phyloP scores from a whole-genome alignment of 2,329 filamentous ascomycete genomes.

The Alternaria atra region DNA sequence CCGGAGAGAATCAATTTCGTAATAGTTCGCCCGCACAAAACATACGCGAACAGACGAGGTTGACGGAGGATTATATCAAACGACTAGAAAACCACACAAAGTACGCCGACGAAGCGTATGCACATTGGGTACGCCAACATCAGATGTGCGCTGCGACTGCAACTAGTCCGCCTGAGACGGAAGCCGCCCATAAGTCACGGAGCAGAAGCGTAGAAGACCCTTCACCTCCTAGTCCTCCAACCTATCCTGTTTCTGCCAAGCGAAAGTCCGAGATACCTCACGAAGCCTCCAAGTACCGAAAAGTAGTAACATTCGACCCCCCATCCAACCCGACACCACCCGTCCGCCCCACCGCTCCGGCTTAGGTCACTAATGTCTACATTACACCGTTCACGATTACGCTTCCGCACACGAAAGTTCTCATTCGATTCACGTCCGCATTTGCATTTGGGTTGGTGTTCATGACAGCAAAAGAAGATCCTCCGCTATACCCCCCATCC shows the following conservation, averaged over 20 bases:
- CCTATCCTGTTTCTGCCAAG: constrained; percentile 19
- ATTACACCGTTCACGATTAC: constrained; percentile 8
- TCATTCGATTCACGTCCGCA: constrained; percentile 21
- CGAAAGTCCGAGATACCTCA: constrained; percentile 29
- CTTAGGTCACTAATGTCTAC: constrained; percentile 11
- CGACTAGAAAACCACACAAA: constrained; percentile 26
- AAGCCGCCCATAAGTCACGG: constrained; percentile 10
- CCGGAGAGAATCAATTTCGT: constrained; percentile 18
- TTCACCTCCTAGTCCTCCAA: neutral
- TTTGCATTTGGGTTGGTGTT: constrained; percentile 33
- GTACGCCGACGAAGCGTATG: constrained; percentile 30
- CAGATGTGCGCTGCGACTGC: constrained; percentile 8
- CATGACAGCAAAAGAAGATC: constrained; percentile 24
- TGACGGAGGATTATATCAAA: constrained; percentile 28
- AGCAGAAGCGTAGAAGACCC: constrained; percentile 8
- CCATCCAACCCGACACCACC: constrained; percentile 19
- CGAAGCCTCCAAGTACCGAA: constrained; percentile 26
- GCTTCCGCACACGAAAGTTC: constrained; percentile 11
- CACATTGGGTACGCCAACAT: constrained; percentile 9
- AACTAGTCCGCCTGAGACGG: constrained; percentile 12
- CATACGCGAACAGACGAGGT: constrained; percentile 22
- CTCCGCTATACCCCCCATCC: constrained; percentile 32
- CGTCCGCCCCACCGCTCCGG: constrained; percentile 24
- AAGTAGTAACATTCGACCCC: constrained; percentile 19
- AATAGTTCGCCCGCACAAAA: constrained; percentile 25